Evolutionary conservation across 345 rosid species (phyloP).

Genomic region (Passiflora organensis): DNA sequence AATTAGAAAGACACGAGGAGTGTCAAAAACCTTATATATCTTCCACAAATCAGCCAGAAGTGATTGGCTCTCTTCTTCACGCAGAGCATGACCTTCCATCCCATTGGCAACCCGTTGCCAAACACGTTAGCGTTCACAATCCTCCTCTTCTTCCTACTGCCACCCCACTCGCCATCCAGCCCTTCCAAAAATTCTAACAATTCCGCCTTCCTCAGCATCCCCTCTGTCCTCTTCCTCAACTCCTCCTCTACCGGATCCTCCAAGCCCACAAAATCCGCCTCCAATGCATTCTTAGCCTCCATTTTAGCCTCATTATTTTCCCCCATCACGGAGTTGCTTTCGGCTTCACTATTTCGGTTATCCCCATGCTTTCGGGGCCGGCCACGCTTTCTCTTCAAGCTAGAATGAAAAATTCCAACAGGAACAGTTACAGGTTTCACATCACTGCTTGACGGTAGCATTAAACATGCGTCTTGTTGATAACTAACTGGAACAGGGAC

Average conservation of each 20-base stretch:
- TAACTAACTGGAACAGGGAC: constrained; percentile 35
- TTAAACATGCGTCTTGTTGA: constrained; percentile 8
- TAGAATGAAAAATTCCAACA: neutral
- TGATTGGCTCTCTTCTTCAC: constrained; percentile 40
- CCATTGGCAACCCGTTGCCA: constrained; percentile 48
- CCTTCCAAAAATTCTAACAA: constrained; percentile 47
- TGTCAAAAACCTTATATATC: constrained; percentile 57
- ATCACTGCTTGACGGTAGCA: neutral
- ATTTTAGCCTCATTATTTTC: constrained; percentile 1
- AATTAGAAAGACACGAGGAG: neutral
- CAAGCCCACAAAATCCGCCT: constrained; percentile 28
- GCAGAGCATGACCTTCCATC: constrained; percentile 70
- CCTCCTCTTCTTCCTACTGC: constrained; percentile 57
- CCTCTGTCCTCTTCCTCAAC: constrained; percentile 50
- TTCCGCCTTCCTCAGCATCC: constrained; percentile 38
- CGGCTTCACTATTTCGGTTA: constrained; percentile 4
- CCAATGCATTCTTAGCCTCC: constrained; percentile 16
- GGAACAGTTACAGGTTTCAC: constrained; percentile 21
- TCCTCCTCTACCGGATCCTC: constrained; percentile 53
- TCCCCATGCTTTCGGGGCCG: constrained; percentile 15
- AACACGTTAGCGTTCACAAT: constrained; percentile 47
- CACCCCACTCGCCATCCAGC: constrained; percentile 62
- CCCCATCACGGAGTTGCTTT: neutral
- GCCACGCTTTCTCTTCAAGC: constrained; percentile 9
- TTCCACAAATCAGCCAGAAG: constrained; percentile 47